phyloP scores from a whole-genome alignment of 2,329 filamentous ascomycete genomes.

The Fusarium sp. region DNA sequence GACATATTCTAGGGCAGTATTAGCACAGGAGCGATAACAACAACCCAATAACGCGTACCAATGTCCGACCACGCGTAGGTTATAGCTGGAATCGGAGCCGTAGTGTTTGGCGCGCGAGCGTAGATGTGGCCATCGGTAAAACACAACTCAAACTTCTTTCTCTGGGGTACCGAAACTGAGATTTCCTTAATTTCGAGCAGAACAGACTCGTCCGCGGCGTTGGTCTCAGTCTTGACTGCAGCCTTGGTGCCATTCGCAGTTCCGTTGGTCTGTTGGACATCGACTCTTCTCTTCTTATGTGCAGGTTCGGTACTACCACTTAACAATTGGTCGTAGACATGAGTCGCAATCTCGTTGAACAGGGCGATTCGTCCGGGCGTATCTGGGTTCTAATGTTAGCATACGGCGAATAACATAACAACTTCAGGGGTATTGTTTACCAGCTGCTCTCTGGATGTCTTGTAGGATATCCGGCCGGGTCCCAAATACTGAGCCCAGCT shows the following conservation, averaged over 20 bases:
- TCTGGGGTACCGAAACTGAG: conserved; percentile 74
- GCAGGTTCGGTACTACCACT: conserved; percentile 59
- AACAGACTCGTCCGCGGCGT: conserved; percentile 64
- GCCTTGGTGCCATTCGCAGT: conserved; percentile 36
- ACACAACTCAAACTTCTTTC: conserved; percentile 76
- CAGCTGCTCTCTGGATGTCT: conserved; percentile 66
- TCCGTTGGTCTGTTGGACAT: conserved; percentile 54
- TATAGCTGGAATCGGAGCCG: conserved; percentile 65
- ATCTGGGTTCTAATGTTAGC: conserved; percentile 56
- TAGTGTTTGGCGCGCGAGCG: conserved; percentile 66
- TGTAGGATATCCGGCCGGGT: conserved; percentile 69
- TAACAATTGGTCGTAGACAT: conserved; percentile 62
- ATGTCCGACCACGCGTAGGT: conserved; percentile 73
- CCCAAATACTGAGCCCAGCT: conserved; percentile 65
- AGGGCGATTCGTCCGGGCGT: conserved; percentile 63
- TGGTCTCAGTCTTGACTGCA: conserved; percentile 46
- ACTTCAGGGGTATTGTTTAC: conserved; percentile 55
- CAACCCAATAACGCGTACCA: conserved; percentile 58
- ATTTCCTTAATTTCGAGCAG: conserved; percentile 74
- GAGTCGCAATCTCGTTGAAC: conserved; percentile 69
- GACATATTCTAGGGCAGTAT: conserved; percentile 63
- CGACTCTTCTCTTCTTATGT: conserved; percentile 67
- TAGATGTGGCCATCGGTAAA: conserved; percentile 72
- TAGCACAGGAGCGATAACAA: conserved; percentile 8
- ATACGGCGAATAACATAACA: conserved; percentile 1